These are phyloP conservation scores for Chlorella sp. DNA, from an alignment of 139 green algal species.

Conservation along the genomic window DNA sequence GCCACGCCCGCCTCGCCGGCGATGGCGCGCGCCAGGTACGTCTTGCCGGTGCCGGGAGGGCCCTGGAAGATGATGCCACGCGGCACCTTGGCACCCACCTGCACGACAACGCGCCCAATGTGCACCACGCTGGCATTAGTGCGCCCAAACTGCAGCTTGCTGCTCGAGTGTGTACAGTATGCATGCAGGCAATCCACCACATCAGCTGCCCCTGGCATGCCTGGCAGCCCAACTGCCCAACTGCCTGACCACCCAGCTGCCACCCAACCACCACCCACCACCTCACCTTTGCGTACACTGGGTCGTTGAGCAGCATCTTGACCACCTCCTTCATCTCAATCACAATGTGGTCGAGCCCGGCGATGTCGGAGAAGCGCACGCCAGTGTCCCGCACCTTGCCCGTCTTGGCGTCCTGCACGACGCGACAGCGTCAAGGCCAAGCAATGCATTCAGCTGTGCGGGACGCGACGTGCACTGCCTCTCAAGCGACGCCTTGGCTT, in stretches of 20 bases:
- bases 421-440: too few species aligned
- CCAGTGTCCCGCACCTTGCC: slow-evolving; percentile 51
- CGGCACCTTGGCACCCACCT: slow-evolving; percentile 26
- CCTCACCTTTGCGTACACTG: slow-evolving; percentile 37
- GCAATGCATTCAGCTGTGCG: too few species aligned
- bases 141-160: too few species aligned
- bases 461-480: too few species aligned
- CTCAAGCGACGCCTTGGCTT: too few species aligned
- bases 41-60: slow-evolving; percentile 63
- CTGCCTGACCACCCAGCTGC: too few species aligned
- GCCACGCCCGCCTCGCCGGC: slow-evolving; percentile 49
- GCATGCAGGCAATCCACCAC: too few species aligned
- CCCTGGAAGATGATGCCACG: slow-evolving; percentile 37
- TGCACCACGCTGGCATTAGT: too few species aligned
- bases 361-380: slow-evolving; percentile 54
- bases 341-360: slow-evolving; percentile 39
- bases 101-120: too few species aligned
- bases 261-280: too few species aligned
- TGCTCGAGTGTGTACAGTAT: too few species aligned
- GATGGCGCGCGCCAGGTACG: slow-evolving; percentile 56
- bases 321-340: slow-evolving; percentile 55
- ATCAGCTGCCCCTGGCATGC: slow-evolving; percentile 16
- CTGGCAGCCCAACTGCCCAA: too few species aligned
- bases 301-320: slow-evolving; percentile 49
- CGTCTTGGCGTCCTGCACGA: slow-evolving; percentile 38